These are phyloP conservation scores for Theobroma grandiflorum DNA, from an alignment of 441 rosid genomes.

Conservation along the genomic window DNA sequence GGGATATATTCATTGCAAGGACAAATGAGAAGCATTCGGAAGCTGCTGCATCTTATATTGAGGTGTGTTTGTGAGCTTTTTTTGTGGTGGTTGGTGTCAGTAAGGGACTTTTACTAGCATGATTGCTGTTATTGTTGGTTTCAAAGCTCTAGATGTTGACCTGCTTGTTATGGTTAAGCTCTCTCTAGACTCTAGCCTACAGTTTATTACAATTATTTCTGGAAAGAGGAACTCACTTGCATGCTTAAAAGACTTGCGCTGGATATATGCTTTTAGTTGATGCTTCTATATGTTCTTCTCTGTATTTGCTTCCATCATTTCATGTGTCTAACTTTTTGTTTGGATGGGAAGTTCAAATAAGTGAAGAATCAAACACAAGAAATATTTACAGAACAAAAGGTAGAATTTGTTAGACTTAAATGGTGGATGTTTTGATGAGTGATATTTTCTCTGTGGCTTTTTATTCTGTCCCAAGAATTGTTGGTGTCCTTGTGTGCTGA, in stretches of 20 bases:
- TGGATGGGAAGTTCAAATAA: conserved; percentile 5
- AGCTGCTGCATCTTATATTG: conserved; percentile 78
- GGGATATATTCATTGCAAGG: conserved; percentile 91
- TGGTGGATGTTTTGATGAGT: neutral
- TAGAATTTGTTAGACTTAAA: neutral
- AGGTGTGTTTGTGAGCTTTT: conserved; percentile 44
- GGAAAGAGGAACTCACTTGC: neutral
- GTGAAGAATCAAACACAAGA: neutral
- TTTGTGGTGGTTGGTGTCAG: neutral
- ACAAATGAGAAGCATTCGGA: conserved; percentile 82
- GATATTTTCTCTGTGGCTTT: neutral
- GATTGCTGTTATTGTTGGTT: neutral
- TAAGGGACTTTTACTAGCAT: neutral
- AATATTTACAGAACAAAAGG: neutral
- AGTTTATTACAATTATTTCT: neutral
- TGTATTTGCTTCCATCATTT: conserved; percentile 5
- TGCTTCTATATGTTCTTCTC: neutral
- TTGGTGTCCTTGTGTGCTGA: neutral
- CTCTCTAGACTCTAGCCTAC: neutral
- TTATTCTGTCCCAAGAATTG: neutral
- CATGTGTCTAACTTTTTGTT: neutral
- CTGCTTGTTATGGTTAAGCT: neutral
- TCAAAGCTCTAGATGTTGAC: neutral
- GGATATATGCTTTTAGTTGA: neutral
- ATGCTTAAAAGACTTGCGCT: neutral